Evolutionary conservation across 2,329 filamentous ascomycete genomes (phyloP).

Genomic region (Colletotrichum abscissum): DNA sequence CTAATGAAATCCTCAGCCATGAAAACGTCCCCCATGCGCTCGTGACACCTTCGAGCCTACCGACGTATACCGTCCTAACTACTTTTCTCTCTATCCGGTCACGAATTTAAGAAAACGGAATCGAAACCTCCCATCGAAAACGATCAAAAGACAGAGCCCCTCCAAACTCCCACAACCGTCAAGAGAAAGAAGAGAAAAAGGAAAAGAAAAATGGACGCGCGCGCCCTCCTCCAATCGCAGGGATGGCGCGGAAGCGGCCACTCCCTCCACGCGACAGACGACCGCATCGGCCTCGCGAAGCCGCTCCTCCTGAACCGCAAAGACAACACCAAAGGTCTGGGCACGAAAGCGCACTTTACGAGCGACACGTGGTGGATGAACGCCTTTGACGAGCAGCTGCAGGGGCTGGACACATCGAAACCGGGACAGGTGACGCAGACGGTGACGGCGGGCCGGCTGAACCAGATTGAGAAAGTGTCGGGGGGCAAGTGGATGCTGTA

Average conservation of each 20-base stretch:
- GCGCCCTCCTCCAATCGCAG: slow-evolving; percentile 83
- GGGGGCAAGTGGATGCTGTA: slow-evolving; percentile 76
- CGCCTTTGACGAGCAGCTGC: slow-evolving; percentile 90
- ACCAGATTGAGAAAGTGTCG: slow-evolving; percentile 65
- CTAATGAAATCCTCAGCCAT: neutral
- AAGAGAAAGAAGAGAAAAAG: neutral
- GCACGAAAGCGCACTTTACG: slow-evolving; percentile 75
- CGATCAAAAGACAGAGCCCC: neutral
- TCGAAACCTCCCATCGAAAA: neutral
- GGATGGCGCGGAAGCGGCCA: slow-evolving; percentile 93
- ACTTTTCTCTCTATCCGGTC: neutral
- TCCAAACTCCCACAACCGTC: neutral
- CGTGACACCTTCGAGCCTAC: slow-evolving; percentile 1
- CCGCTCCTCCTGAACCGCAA: slow-evolving; percentile 88
- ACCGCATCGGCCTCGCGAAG: slow-evolving; percentile 80
- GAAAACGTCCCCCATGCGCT: neutral
- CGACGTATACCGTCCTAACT: neutral
- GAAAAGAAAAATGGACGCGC: slow-evolving; percentile 76
- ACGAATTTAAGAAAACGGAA: neutral
- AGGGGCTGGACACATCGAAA: slow-evolving; percentile 76
- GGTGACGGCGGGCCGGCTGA: slow-evolving; percentile 63
- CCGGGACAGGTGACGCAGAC: slow-evolving; percentile 68
- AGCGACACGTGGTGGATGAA: slow-evolving; percentile 97
- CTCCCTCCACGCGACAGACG: slow-evolving; percentile 81
- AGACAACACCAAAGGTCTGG: slow-evolving; percentile 82